Base-by-base conservation (phyloP, 352 stramenopile species). In the Phytophthora boehmeriae region DNA sequence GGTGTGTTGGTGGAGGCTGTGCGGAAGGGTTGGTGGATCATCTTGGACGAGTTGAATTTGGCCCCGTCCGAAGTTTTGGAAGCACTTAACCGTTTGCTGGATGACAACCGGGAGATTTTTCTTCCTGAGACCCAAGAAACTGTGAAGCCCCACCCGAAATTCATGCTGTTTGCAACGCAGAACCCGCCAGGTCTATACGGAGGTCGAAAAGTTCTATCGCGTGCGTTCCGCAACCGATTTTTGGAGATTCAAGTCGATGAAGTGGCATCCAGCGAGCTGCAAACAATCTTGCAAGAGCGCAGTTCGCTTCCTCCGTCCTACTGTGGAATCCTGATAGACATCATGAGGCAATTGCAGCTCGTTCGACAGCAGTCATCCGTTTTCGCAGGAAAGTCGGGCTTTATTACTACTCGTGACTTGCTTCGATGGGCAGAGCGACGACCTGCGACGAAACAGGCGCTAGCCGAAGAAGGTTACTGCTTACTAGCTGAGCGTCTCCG, bases 161-260 rank as follows among this genome's bases (percentile, higher is more conserved):
- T 99, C 67, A 96, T 98, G 73, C 79, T 99, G n/a, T 99, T 99
- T 77, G 98, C 98, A 14, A 99, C 98, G 2, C 98, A 99, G 74
- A 99, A 99, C 76, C 98, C 98, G 2, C 95, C 97, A 22, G 96
- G 89, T 10, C 65, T 97, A 2, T 99, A 99, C 65, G 98, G 97
- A 42, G 98, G 98, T 35, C 90, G 98, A 43, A 99, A 99, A 66
- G 96, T 98, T 35, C 84, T 99, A 1, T 99, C 96, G 4, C 86
- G 96, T 22, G 98, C 98, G 16, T 99, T 99, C 75, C 84, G 98
- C 16, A 99, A 99, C 75, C 95, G 98, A 57, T 99, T 99, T 80
- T 83, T 99, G 42, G 98, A 99, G 79, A 93, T 99, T 47, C 92
- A 99, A 76, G 88, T 99, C 19, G 92, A 96, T 49, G 97, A 99